phyloP scores from a whole-genome alignment of 2,329 filamentous ascomycete genomes.

The Apiospora saccharicola region DNA sequence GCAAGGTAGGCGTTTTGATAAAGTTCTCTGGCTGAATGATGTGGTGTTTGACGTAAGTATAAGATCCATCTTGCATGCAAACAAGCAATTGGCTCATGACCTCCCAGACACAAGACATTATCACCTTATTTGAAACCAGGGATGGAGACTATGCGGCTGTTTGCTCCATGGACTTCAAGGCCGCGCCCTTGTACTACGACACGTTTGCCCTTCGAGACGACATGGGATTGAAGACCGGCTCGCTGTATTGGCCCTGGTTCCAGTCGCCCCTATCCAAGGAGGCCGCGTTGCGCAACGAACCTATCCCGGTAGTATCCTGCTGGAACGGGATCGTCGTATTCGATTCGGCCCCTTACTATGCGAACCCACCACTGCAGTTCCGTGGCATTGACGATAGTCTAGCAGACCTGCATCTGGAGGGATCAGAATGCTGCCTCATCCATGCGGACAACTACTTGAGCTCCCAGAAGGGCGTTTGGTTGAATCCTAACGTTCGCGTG shows the following conservation, averaged over 20 bases:
- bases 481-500: constrained; percentile 64
- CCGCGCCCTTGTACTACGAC: constrained; percentile 63
- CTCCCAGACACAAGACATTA: constrained; percentile 53
- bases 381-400: constrained; percentile 68
- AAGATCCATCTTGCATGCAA: neutral
- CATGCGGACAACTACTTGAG: constrained; percentile 63
- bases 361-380: constrained; percentile 58
- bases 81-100: neutral
- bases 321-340: constrained; percentile 70
- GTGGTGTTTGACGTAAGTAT: constrained; percentile 61
- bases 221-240: constrained; percentile 58
- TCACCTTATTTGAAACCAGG: constrained; percentile 61
- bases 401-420: constrained; percentile 61
- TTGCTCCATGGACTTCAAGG: constrained; percentile 66
- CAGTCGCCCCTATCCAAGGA: constrained; percentile 49
- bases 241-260: constrained; percentile 68
- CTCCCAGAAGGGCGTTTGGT: constrained; percentile 53
- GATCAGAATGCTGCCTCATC: constrained; percentile 68
- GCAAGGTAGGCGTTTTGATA: constrained; percentile 60
- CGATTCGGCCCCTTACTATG: constrained; percentile 56
- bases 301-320: constrained; percentile 68
- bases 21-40: constrained; percentile 67
- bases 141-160: constrained; percentile 64
- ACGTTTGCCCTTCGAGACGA: constrained; percentile 67
- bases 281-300: constrained; percentile 56